Base-by-base conservation (phyloP, 1,139 yeast species). In the Pneumocystis jirovecii region DNA sequence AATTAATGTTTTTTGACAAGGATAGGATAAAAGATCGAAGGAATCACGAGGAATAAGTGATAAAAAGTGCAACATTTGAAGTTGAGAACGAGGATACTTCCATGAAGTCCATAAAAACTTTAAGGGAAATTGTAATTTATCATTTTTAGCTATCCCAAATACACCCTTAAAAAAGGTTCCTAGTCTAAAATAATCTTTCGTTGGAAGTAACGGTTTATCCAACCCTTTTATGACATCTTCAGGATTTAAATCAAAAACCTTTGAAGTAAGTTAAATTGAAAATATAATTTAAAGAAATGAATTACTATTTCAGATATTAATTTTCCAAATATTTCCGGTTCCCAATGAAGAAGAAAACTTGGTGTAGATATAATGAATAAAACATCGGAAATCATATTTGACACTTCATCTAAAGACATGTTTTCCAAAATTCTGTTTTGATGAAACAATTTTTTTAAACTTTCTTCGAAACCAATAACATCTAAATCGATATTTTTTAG, bases 11-110 rank as follows among this genome's bases (percentile, higher is more conserved):
- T 62, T 64, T 10, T 63, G 67, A 12, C 66, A 63, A 17, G 60
- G 63, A 37, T 50, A 60, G 15, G 67, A 64, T 12, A 63, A 63
- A 29, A 69, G 62, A 40, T 69, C 68, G 62, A 68, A 68, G 6
- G 64, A 39, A n/a, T 59, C 50, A 2, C 39, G 44, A 25, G 68
- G 63, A 8, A 65, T 57, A 17, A 59, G 61, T 19, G 68, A 62
- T 35, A 67, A 61, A 39, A 63, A 65, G 21, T 63, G 64, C n/a
- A 67, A 57, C 10, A 64, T 42, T 12, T 66, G 63, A 44, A 63
- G 61, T 42, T 67, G 68, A 25, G 68, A 61, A 15, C 61, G 45
- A 21, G 67, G 64, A 59, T 67, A 60, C 31, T 44, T 60, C 68
- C 68, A 67, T n/a, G 62, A 42, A 7, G 61, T 61, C 68, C 68